Conservation (phyloP, 2,329 filamentous ascomycete genomes). For the Pyricularia pennisetigena region DNA sequence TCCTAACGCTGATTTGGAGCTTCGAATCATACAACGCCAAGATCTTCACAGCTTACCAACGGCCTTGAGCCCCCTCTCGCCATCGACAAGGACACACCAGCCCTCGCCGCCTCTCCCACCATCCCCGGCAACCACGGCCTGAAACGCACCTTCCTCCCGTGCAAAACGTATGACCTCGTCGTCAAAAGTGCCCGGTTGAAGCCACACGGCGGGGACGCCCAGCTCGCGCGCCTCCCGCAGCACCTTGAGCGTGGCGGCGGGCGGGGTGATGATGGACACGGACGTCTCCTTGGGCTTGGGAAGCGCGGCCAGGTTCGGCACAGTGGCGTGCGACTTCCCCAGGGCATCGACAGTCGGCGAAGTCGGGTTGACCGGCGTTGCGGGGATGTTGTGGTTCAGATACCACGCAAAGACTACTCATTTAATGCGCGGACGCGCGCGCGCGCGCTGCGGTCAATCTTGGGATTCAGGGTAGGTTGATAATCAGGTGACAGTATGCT, state of each 20-base stretch:
- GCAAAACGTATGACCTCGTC: constrained; percentile 64
- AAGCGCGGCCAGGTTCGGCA: constrained; percentile 56
- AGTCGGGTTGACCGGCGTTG: constrained; percentile 75
- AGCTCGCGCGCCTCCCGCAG: constrained; percentile 68
- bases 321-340: constrained; percentile 48
- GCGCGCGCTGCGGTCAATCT: neutral
- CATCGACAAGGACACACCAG: constrained; percentile 84
- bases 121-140: constrained; percentile 57
- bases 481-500: neutral
- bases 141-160: constrained; percentile 49
- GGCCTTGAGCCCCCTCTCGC: constrained; percentile 51
- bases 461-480: neutral
- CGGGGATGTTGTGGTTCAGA: constrained; percentile 61
- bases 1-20: too few species aligned
- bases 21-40: too few species aligned
- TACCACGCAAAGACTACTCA: constrained; percentile 82
- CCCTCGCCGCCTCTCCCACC: constrained; percentile 60
- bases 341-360: constrained; percentile 52
- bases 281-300: constrained; percentile 56
- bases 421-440: neutral
- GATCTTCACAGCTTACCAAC: constrained; percentile 43
- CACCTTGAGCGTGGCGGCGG: constrained; percentile 62
- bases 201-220: constrained; percentile 68
- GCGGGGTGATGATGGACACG: constrained; percentile 81
- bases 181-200: constrained; percentile 87